Evolutionary conservation across 2,329 filamentous ascomycete species (phyloP).

Genomic region (Simplicillium sp.): DNA sequence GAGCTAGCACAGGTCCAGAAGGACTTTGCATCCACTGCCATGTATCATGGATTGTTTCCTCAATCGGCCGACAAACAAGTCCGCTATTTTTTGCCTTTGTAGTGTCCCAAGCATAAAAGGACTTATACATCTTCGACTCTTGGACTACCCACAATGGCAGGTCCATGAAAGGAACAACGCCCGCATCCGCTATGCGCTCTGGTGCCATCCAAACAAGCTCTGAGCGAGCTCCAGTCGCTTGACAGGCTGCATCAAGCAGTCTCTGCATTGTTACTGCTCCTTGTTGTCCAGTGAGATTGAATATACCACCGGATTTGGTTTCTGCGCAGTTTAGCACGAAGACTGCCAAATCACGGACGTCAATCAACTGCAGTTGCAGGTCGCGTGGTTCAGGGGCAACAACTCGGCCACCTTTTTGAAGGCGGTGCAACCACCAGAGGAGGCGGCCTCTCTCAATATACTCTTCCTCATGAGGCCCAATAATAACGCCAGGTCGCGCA

Average conservation of each 20-base stretch:
- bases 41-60: conserved; percentile 1
- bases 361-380: neutral
- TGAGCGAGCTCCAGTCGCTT: neutral
- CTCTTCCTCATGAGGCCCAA: neutral
- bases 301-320: neutral
- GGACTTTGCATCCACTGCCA: conserved; percentile 1
- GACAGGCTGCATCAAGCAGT: neutral
- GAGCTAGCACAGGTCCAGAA: neutral
- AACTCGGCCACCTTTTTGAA: neutral
- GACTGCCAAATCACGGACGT: neutral
- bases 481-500: neutral
- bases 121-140: neutral
- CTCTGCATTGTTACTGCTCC: neutral
- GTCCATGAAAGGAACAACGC: neutral
- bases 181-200: neutral
- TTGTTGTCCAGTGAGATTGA: neutral
- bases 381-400: neutral
- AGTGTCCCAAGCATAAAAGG: neutral
- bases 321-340: neutral
- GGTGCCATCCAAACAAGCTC: neutral
- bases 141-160: conserved; percentile 1
- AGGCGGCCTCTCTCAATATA: neutral
- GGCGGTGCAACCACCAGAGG: neutral
- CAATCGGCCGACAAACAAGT: neutral
- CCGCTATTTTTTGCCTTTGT: neutral